Base-by-base conservation (phyloP, 441 rosid genomes). In the Syzygium malaccense region DNA sequence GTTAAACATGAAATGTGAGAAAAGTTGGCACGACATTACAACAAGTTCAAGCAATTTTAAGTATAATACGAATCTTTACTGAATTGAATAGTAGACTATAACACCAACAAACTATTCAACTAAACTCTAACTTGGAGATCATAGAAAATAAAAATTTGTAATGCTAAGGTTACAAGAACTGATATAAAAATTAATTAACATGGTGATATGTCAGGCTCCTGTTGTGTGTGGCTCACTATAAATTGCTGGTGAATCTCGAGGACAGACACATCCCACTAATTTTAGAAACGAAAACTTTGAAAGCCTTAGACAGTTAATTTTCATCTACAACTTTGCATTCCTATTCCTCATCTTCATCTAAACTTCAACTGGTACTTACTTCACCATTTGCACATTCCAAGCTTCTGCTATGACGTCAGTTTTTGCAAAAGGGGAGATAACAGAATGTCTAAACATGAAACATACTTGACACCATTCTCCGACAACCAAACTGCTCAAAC, bases 311-410 rank as follows among this genome's bases (percentile, higher is more conserved):
- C 18, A 23, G 17, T 37, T 71, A 37, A 71, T 71, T 49, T 71
- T 71, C 1, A 14, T 71, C 8, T 11, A 71, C 3, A 71, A 71
- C 51, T 23, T 71, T 8, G 9, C 51, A 41, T 71, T 71, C 83
- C 3, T 37, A 71, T 6, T 71, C 80, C 8, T 37, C n/a, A 37
- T 71, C 83, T 37, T 37, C 25, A 37, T 20, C 28, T 17, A 5
- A 71, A 71, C 83, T 71, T 37, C 83, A 71, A 37, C 83, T 37
- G 51, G 8, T 37, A 37, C 80, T 37, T 71, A 20, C 80, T 37
- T 37, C 83, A 37, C 17, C 83, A 71, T 71, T 5, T 71, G 83
- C 83, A 71, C 83, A 23, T 71, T 71, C 51, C 83, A 71, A 71
- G 83, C 83, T 37, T 37, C 26, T 71, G 83, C 83, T 33, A 41